phyloP scores from a whole-genome alignment of 305 asterid genomes.

The Caryopteris hybrid region DNA sequence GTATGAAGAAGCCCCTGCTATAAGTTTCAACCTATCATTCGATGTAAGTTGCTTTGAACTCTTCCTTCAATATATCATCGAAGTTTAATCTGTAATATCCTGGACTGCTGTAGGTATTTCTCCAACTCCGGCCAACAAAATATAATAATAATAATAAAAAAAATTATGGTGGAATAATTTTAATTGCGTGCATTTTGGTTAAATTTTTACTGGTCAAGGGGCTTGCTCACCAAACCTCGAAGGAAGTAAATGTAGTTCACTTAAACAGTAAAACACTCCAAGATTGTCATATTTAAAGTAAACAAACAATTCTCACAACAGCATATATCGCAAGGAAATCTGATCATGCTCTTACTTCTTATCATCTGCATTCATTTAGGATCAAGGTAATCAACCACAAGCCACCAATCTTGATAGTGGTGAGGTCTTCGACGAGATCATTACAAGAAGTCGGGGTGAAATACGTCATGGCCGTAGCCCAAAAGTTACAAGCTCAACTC shows the following conservation, averaged over 20 bases:
- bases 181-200: too few species aligned
- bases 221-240: too few species aligned
- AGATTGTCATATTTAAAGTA: neutral
- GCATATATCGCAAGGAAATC: neutral
- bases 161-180: too few species aligned
- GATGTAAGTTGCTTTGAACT: slow-evolving; percentile 41
- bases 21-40: slow-evolving; percentile 50
- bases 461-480: slow-evolving; percentile 60
- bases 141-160: too few species aligned
- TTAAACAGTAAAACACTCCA: neutral
- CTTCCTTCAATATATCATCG: neutral
- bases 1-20: slow-evolving; percentile 89
- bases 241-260: too few species aligned
- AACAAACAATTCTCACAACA: too few species aligned
- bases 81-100: too few species aligned
- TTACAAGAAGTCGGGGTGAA: slow-evolving; percentile 76
- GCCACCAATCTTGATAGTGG: slow-evolving; percentile 33
- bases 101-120: too few species aligned
- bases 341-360: neutral
- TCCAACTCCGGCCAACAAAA: too few species aligned
- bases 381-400: slow-evolving; percentile 35
- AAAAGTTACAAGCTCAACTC: slow-evolving; percentile 42
- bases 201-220: too few species aligned
- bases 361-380: slow-evolving; percentile 24
- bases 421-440: slow-evolving; percentile 49